Evolutionary conservation across 495 filamentous ascomycete genomes (phyloP).

Genomic region (Talaromyces wortmannii): DNA sequence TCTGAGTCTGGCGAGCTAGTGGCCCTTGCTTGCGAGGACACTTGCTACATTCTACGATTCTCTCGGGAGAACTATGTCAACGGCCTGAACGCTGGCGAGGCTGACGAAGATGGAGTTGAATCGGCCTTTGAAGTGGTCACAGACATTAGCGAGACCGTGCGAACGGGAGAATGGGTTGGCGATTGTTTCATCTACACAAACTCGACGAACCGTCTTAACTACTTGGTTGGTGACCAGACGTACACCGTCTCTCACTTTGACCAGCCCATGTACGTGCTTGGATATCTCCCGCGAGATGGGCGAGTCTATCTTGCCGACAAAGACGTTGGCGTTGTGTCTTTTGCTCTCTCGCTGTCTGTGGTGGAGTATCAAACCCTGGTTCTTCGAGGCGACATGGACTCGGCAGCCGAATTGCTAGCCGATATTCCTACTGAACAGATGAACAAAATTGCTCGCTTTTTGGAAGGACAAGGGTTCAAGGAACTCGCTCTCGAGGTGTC

Average conservation of each 20-base stretch:
- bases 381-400: slow-evolving; percentile 89
- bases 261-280: slow-evolving; percentile 87
- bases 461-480: slow-evolving; percentile 96
- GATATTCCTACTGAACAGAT: slow-evolving; percentile 84
- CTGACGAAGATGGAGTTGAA: slow-evolving; percentile 95
- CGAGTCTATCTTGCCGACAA: slow-evolving; percentile 92
- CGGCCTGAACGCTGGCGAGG: slow-evolving; percentile 70
- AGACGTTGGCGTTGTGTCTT: slow-evolving; percentile 86
- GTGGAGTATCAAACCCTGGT: slow-evolving; percentile 97
- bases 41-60: slow-evolving; percentile 89
- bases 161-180: slow-evolving; percentile 96
- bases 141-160: slow-evolving; percentile 88
- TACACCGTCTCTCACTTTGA: slow-evolving; percentile 99
- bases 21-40: slow-evolving; percentile 87
- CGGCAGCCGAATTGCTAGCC: slow-evolving; percentile 75
- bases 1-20: slow-evolving; percentile 93
- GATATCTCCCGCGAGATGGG: slow-evolving; percentile 90
- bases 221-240: slow-evolving; percentile 94
- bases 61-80: slow-evolving; percentile 80
- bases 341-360: slow-evolving; percentile 85
- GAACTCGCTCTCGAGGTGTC: slow-evolving; percentile 94
- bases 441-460: slow-evolving; percentile 95
- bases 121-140: slow-evolving; percentile 94
- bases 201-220: slow-evolving; percentile 93
- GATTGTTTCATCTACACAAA: slow-evolving; percentile 99